A percentile compares a stretch with the other conserved stretches of the same genome.
Conservation (phyloP, 2,329 filamentous ascomycete genomes). For the Raffaelea albimanens region DNA sequence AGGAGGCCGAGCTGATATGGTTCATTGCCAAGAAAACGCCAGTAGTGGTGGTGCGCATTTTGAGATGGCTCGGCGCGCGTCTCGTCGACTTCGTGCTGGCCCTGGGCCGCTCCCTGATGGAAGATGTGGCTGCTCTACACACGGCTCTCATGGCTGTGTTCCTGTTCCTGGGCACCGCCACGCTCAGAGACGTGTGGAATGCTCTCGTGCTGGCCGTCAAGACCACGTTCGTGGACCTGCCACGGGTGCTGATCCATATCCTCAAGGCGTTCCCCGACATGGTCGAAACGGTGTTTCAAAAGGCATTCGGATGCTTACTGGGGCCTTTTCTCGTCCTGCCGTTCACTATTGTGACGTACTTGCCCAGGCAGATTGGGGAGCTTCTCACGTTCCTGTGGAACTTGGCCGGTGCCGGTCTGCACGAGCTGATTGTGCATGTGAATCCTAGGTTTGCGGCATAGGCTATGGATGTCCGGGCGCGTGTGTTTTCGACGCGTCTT, state of each 20-base stretch:
- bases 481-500: too few species aligned
- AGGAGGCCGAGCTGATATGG: too few species aligned
- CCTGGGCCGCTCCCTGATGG: conserved; percentile 16
- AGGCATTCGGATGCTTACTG: conserved; percentile 20
- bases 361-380: conserved; percentile 4
- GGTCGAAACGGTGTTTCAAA: conserved; percentile 18
- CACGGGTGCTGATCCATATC: conserved; percentile 16
- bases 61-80: too few species aligned
- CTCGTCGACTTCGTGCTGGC: too few species aligned
- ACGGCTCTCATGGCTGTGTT: conserved; percentile 24
- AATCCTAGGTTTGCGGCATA: conserved; percentile 3
- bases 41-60: too few species aligned
- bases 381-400: conserved; percentile 2
- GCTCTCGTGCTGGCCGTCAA: conserved; percentile 21
- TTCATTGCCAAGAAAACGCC: too few species aligned
- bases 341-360: background rate
- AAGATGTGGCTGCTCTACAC: conserved; percentile 24
- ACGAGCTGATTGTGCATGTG: conserved; percentile 4
- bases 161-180: conserved; percentile 24
- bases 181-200: conserved; percentile 28
- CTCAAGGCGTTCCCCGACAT: conserved; percentile 10
- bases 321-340: conserved; percentile 13
- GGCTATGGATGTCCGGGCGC: too few species aligned
- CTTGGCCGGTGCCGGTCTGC: background rate
- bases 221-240: conserved; percentile 17